Evolutionary conservation across 208 protist species (phyloP).

Genomic region (Strigomonas galati): DNA sequence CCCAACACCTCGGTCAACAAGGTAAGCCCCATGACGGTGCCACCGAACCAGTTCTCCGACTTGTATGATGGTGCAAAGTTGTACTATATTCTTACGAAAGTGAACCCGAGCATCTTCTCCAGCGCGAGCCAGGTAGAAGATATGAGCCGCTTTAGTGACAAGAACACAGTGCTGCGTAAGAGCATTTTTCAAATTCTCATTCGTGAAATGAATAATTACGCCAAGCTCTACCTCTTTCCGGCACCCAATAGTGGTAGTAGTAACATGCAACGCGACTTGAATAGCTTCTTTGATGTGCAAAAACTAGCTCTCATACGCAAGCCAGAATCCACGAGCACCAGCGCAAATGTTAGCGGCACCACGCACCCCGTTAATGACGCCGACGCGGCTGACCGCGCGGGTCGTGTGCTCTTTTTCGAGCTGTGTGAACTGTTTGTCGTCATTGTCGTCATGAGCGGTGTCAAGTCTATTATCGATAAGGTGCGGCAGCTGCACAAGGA

Average conservation of each 20-base stretch:
- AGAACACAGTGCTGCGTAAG: conserved; percentile 3
- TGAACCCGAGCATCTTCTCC: not conserved
- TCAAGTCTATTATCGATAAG: conserved; percentile 22
- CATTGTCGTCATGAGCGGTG: conserved; percentile 58
- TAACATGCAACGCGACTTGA: no score
- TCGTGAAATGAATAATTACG: conserved; percentile 24
- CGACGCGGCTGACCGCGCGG: no score
- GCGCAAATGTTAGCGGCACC: no score
- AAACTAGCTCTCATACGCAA: no score
- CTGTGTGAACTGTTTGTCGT: conserved; percentile 44
- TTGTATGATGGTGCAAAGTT: not conserved
- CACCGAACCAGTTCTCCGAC: not conserved
- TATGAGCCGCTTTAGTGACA: conserved; percentile 6
- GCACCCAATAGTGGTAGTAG: no score
- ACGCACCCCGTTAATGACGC: no score
- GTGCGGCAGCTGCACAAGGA: conserved; percentile 42
- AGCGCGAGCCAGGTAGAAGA: not conserved
- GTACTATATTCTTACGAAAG: no score
- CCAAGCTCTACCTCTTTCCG: conserved; percentile 24
- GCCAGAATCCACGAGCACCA: no score
- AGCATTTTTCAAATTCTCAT: not conserved
- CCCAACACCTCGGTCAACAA: no score
- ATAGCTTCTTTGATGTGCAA: no score
- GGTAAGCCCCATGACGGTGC: no score
- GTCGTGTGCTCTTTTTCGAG: conserved; percentile 14